Conservation (phyloP, 352 stramenopile genomes). For the Pelagophyceae sp. region DNA sequence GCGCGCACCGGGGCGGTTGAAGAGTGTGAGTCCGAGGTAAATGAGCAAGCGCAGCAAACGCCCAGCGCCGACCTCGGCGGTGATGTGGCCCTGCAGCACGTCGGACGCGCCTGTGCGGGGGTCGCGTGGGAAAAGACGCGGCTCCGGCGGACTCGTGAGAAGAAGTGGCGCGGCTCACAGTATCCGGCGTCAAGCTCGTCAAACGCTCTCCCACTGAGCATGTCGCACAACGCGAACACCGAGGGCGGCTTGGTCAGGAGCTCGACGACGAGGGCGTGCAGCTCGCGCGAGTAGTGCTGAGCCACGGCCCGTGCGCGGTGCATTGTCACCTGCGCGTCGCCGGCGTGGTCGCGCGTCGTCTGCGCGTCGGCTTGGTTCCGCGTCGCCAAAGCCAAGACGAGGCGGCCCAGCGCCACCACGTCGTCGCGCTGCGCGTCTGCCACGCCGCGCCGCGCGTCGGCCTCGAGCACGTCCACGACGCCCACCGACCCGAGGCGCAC, state of each 20-base stretch:
- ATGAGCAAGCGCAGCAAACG: conserved; percentile 39
- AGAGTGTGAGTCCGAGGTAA: conserved; percentile 7
- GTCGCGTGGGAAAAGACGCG: too few relatives aligned
- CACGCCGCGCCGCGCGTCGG: conserved; percentile 22
- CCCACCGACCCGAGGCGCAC: conserved; percentile 35
- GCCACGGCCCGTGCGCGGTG: background rate
- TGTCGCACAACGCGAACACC: conserved; percentile 20
- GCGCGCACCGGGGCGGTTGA: conserved; percentile 42
- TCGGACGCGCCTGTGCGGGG: too few relatives aligned
- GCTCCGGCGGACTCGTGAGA: too few relatives aligned
- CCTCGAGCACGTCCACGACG: conserved; percentile 43
- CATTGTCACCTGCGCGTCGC: background rate
- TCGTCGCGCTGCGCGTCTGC: conserved; percentile 33
- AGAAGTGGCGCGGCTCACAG: too few relatives aligned
- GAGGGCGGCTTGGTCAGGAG: background rate
- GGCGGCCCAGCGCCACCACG: conserved; percentile 25
- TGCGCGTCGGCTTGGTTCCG: background rate
- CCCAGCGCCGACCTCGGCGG: conserved; percentile 36
- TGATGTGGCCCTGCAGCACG: conserved; percentile 28
- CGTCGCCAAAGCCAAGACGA: conserved; percentile 31
- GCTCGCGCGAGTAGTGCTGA: background rate
- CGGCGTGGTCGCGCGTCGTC: background rate
- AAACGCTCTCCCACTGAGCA: conserved; percentile 22
- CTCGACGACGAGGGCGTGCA: background rate
- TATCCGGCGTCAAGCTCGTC: conserved; percentile 26